phyloP scores from a whole-genome alignment of 2,329 filamentous ascomycete species.

The Fusarium dimerum region DNA sequence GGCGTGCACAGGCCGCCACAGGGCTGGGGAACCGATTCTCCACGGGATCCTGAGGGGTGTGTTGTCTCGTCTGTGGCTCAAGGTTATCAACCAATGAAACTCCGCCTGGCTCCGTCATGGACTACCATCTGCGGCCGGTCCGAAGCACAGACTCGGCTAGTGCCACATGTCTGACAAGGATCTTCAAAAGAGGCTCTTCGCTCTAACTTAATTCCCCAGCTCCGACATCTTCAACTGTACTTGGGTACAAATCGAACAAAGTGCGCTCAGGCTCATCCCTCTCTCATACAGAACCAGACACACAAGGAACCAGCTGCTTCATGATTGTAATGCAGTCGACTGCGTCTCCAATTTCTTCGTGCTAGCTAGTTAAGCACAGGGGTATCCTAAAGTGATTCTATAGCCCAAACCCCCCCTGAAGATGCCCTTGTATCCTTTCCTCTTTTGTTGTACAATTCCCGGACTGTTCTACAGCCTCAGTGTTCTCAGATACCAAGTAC shows the following conservation, averaged over 20 bases:
- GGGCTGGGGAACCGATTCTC: constrained; percentile 17
- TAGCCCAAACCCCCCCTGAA: not conserved
- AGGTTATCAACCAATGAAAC: constrained; percentile 18
- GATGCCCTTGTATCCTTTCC: not conserved
- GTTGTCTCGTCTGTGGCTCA: no score
- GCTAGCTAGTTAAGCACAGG: not conserved
- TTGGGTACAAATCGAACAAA: not conserved
- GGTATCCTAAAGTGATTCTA: not conserved
- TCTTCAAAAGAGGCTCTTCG: constrained; percentile 27
- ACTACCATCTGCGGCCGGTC: constrained; percentile 10
- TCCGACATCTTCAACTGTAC: not conserved
- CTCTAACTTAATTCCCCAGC: constrained; percentile 18
- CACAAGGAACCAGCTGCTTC: no score
- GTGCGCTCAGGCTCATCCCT: no score
- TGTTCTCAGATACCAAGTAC: not conserved
- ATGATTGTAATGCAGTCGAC: no score
- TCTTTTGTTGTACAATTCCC: not conserved
- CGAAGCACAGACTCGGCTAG: constrained; percentile 23
- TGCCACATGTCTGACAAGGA: constrained; percentile 36
- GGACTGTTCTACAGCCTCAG: not conserved
- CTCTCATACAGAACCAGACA: no score
- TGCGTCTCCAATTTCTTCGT: not conserved
- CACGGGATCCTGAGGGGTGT: no score
- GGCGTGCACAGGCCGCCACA: constrained; percentile 12
- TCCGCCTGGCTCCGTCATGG: not conserved